Base-by-base conservation (phyloP, 2,329 filamentous ascomycete species). In the Capronia americana region DNA sequence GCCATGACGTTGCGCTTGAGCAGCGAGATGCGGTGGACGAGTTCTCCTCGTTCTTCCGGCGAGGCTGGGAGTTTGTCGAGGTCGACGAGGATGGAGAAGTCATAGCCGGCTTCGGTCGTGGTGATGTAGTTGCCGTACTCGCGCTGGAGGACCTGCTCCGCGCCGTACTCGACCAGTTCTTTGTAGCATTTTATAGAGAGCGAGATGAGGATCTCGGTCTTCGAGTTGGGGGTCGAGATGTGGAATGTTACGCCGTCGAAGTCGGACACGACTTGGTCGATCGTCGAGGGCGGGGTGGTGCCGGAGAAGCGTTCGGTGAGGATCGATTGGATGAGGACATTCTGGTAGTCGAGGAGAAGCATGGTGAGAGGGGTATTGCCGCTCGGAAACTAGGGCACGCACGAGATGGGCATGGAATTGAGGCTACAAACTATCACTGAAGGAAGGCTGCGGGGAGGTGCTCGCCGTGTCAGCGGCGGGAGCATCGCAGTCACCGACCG, bases 171-270 rank as follows among this genome's bases (percentile, higher is more conserved):
- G 67, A 98, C 86, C 50, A 99, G 86, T 78, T 99, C 96, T 73
- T 88, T 86, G 83, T 90, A 99, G 84, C 95, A 99, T 83, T 94
- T 91, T 79, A 99, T 92, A 79, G 92, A 88, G 75, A 99, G 91
- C 24, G 95, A 99, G 66, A 99, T 89, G 59, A 96, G 86, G 72
- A 99, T 97, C 82, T 96, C 92, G 57, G 92, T 90, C 85, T 98
- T 98, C 69, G 88, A 84, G 79, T 97, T 93, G 66, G 94, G 95
- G 0, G 95, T 99, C 44, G 94, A 98, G 76, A 99, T 93, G 81
- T 99, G 95, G 82, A 98, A 99, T 73, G 92, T 96, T 74, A 98
- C 95, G 77, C 94, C 94, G 82, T 99, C 96, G 77, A 99, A 99
- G 82, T 99, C 95, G 78, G 94, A 98, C 70, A 97, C 92, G 70